Percentiles rank a stretch among this genome's conserved stretches.
phyloP scores from a whole-genome alignment of 495 filamentous ascomycete genomes.

The Xylaria bambusicola region DNA sequence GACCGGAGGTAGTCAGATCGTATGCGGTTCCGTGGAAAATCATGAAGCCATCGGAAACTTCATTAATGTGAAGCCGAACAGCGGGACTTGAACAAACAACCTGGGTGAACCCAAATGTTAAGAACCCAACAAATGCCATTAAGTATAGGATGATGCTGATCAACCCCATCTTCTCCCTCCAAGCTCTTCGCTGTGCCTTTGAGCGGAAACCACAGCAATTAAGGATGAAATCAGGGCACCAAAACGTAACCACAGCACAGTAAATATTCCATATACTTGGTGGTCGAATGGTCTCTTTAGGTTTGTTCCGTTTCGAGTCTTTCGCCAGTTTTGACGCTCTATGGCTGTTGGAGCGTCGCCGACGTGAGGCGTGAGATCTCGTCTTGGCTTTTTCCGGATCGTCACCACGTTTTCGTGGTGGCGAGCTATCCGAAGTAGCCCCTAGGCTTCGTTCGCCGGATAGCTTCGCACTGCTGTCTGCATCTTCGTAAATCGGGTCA shows the following conservation, averaged over 20 bases:
- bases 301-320: slow-evolving; percentile 62
- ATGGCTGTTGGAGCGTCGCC: slow-evolving; percentile 33
- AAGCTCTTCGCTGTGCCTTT: slow-evolving; percentile 87
- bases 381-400: slow-evolving; percentile 43
- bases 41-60: slow-evolving; percentile 81
- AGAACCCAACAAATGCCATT: slow-evolving; percentile 86
- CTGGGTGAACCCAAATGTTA: slow-evolving; percentile 95
- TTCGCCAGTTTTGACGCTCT: slow-evolving; percentile 54
- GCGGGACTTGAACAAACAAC: slow-evolving; percentile 75
- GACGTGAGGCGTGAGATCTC: slow-evolving; percentile 21
- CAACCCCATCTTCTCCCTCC: slow-evolving; percentile 98
- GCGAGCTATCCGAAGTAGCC: slow-evolving; percentile 39
- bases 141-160: slow-evolving; percentile 91
- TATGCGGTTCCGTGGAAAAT: slow-evolving; percentile 94
- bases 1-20: slow-evolving; percentile 69
- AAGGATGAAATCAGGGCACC: slow-evolving; percentile 85
- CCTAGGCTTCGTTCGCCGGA: slow-evolving; percentile 52
- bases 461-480: slow-evolving; percentile 51
- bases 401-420: slow-evolving; percentile 35
- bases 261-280: slow-evolving; percentile 95
- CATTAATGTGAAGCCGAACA: slow-evolving; percentile 74
- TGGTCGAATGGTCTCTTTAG: slow-evolving; percentile 68
- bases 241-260: slow-evolving; percentile 90
- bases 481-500: slow-evolving; percentile 77
- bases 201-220: slow-evolving; percentile 84